These are phyloP conservation scores for Penicillium sp. DNA, from an alignment of 2,329 filamentous ascomycete species.

Conservation along the genomic window DNA sequence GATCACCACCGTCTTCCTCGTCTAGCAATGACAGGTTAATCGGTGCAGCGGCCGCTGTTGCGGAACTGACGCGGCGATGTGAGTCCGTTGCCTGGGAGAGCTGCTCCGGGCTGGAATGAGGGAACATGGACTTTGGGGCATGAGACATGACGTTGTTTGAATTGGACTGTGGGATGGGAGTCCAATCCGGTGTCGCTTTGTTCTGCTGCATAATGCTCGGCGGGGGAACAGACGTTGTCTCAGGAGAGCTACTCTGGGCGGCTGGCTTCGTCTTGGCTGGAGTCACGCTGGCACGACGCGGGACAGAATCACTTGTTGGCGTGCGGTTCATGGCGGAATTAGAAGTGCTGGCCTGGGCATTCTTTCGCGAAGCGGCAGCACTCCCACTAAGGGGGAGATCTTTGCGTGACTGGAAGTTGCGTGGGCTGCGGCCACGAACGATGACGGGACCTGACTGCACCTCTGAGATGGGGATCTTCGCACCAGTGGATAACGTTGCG, in stretches of 20 bases:
- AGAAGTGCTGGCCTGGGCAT: constrained; percentile 45
- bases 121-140: constrained; percentile 42
- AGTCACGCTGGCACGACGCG: constrained; percentile 26
- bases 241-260: constrained; percentile 37
- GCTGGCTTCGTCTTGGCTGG: constrained; percentile 30
- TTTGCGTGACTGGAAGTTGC: constrained; percentile 92
- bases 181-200: constrained; percentile 37
- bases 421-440: constrained; percentile 84
- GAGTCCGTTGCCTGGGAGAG: constrained; percentile 43
- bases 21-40: constrained; percentile 58
- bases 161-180: constrained; percentile 31
- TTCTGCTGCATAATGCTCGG: constrained; percentile 25
- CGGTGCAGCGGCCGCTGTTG: constrained; percentile 33
- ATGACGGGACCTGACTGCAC: constrained; percentile 87
- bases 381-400: constrained; percentile 84
- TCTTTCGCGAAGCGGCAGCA: constrained; percentile 74
- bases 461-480: constrained; percentile 77
- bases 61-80: constrained; percentile 34
- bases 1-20: constrained; percentile 53
- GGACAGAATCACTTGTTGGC: constrained; percentile 31
- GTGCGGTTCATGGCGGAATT: constrained; percentile 31
- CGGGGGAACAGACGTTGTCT: constrained; percentile 32
- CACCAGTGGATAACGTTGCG: constrained; percentile 78
- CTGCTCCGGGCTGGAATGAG: constrained; percentile 53
- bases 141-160: constrained; percentile 23